These are phyloP conservation scores for Ophiocordyceps polyrhachis-furcata DNA, from an alignment of 2,329 filamentous ascomycete genomes.

Conservation along the genomic window DNA sequence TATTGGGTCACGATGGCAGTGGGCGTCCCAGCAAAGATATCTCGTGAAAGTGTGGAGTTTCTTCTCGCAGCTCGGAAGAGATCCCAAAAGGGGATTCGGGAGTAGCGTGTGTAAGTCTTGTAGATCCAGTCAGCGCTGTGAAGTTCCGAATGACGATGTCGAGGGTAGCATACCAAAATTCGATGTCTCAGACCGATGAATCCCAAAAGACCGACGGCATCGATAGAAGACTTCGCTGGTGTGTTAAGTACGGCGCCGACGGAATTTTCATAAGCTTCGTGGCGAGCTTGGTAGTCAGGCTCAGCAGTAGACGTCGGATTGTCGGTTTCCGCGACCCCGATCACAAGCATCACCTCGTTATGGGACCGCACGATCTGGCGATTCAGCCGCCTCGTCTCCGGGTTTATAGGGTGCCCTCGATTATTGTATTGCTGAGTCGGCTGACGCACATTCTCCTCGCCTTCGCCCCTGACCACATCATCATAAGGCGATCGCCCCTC, in stretches of 20 bases:
- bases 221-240: conserved; percentile 15
- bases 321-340: conserved; percentile 42
- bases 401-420: conserved; percentile 36
- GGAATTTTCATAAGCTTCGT: conserved; percentile 27
- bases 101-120: conserved; percentile 33
- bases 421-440: conserved; percentile 33
- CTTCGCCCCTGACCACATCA: conserved; percentile 32
- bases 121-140: conserved; percentile 2
- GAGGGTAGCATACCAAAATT: conserved; percentile 23
- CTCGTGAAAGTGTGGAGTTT: conserved; percentile 12
- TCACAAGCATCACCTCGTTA: conserved; percentile 45
- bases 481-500: conserved; percentile 43
- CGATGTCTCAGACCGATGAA: conserved; percentile 33
- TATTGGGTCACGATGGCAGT: conserved; percentile 11
- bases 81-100: conserved; percentile 27
- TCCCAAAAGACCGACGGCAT: conserved; percentile 30
- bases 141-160: not conserved
- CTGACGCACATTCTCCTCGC: conserved; percentile 20
- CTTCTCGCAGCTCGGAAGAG: conserved; percentile 14
- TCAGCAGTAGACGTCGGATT: conserved; percentile 20
- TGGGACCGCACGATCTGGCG: conserved; percentile 39
- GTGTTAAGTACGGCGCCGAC: conserved; percentile 21
- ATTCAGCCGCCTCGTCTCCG: conserved; percentile 33
- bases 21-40: conserved; percentile 16
- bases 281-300: conserved; percentile 21